Evolutionary conservation across 305 asterid species (phyloP).

Genomic region (Fraxinus baroniana): DNA sequence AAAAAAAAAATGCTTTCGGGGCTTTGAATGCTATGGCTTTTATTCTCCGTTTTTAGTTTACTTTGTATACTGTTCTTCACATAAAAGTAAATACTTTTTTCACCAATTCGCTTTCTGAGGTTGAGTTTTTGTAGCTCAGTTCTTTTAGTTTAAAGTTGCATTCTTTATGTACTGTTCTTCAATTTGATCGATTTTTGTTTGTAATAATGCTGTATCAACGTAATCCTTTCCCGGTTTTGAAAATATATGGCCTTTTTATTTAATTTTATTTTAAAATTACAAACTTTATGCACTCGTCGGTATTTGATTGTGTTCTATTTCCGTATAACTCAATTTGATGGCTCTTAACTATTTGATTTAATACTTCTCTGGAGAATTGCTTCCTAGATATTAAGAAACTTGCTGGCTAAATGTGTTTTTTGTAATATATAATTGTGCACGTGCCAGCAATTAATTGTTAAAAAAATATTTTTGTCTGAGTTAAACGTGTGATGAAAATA

Average conservation of each 20-base stretch:
- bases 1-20: not conserved
- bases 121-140: not conserved
- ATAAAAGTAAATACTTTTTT: not conserved
- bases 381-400: not conserved
- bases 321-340: slow-evolving; percentile 12
- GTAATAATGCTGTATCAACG: not conserved
- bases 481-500: not conserved
- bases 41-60: not conserved
- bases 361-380: not conserved
- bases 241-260: not conserved
- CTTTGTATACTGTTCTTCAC: not conserved
- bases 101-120: not conserved
- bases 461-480: not conserved
- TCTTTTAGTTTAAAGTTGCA: not conserved
- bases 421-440: not conserved
- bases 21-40: not conserved
- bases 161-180: not conserved
- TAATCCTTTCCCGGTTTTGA: not conserved
- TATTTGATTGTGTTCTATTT: not conserved
- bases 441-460: not conserved
- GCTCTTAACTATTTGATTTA: slow-evolving; percentile 47
- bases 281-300: not conserved
- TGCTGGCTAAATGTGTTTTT: not conserved
- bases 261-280: not conserved
- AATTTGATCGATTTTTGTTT: not conserved